A percentile compares a stretch with the other conserved stretches of the same genome.
Conservation (phyloP, 2,329 filamentous ascomycete species). For the Penicillium sp. region DNA sequence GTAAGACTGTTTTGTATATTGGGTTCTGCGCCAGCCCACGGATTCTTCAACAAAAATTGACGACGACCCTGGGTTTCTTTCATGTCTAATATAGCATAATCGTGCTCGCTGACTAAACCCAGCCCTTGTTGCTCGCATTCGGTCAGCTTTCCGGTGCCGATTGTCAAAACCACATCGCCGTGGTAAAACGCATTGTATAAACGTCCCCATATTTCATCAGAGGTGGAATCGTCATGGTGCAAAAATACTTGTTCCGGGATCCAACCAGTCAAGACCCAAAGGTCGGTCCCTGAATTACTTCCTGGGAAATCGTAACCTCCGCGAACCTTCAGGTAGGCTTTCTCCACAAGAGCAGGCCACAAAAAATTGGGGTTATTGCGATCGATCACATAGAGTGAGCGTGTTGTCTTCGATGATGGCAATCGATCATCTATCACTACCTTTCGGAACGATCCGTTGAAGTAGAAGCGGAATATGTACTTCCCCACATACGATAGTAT, state of each 20-base stretch:
- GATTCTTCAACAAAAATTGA: constrained; percentile 85
- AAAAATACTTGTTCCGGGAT: constrained; percentile 94
- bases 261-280: constrained; percentile 93
- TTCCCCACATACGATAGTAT: constrained; percentile 73
- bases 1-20: constrained; percentile 20
- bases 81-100: constrained; percentile 87
- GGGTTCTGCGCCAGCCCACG: constrained; percentile 74
- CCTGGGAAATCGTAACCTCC: constrained; percentile 97
- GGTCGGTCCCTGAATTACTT: constrained; percentile 92
- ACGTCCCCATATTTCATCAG: constrained; percentile 73
- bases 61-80: constrained; percentile 62
- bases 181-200: constrained; percentile 71
- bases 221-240: constrained; percentile 78
- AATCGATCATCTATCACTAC: constrained; percentile 88
- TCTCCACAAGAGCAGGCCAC: constrained; percentile 92
- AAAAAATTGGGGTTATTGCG: constrained; percentile 75
- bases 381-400: constrained; percentile 84
- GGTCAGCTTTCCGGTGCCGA: constrained; percentile 83
- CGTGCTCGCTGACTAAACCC: constrained; percentile 84
- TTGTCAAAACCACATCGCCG: constrained; percentile 80
- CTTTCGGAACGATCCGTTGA: constrained; percentile 88
- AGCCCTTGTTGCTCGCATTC: constrained; percentile 73
- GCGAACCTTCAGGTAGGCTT: constrained; percentile 91
- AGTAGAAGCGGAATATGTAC: constrained; percentile 89
- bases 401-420: constrained; percentile 69